phyloP scores from a whole-genome alignment of 208 protist genomes.

The Trypanosoma rangeli region DNA sequence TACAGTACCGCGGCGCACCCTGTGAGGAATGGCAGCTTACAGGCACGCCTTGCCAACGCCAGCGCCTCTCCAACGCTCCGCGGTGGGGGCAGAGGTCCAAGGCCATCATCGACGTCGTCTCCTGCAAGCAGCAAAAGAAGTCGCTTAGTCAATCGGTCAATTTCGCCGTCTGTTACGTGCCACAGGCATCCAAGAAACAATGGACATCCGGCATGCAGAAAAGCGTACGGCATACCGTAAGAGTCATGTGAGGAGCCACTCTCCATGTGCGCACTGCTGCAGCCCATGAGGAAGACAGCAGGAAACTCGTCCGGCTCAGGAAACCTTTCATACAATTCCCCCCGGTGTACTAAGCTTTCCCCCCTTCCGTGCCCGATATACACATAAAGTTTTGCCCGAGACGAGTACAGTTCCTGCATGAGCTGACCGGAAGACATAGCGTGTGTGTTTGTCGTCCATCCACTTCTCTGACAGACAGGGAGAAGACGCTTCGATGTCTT shows the following conservation, averaged over 20 bases:
- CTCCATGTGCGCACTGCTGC: constrained; percentile 63
- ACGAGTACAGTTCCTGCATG: constrained; percentile 24
- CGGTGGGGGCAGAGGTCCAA: background rate
- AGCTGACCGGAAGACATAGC: constrained; percentile 22
- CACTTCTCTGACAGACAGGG: constrained; percentile 23
- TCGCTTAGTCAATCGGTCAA: constrained; percentile 61
- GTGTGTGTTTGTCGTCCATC: constrained; percentile 26
- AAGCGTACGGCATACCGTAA: constrained; percentile 69
- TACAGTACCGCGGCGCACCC: constrained; percentile 58
- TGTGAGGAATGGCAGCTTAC: constrained; percentile 60
- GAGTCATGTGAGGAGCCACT: constrained; percentile 36
- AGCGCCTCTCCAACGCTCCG: constrained; percentile 50
- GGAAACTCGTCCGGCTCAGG: constrained; percentile 23
- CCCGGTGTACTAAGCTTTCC: constrained; percentile 43
- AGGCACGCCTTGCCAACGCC: constrained; percentile 39
- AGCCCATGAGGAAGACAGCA: constrained; percentile 75
- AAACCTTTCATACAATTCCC: constrained; percentile 50
- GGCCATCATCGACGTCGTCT: background rate
- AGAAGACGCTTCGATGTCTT: constrained; percentile 30
- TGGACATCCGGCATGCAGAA: constrained; percentile 64
- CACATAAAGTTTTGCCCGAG: constrained; percentile 39
- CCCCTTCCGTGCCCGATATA: constrained; percentile 74
- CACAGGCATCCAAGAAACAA: constrained; percentile 67
- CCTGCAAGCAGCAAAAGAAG: constrained; percentile 30
- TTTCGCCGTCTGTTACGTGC: constrained; percentile 82